A percentile compares a stretch with the other conserved stretches of the same genome.
Conservation (phyloP, 257 asterid species). For the Ocimum tenuiflorum region DNA sequence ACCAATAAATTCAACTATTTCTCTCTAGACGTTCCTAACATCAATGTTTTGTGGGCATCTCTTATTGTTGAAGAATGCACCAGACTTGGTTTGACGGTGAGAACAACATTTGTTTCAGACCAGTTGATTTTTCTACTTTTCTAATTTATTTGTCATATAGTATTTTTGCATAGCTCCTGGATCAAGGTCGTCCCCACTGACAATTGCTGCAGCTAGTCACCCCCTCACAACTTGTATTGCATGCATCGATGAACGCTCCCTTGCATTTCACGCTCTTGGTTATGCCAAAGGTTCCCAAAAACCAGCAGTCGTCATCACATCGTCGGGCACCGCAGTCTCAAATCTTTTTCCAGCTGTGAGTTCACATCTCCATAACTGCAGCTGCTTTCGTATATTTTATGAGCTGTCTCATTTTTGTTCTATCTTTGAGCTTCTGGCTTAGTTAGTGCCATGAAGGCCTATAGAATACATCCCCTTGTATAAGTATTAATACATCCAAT, state of each 20-base stretch:
- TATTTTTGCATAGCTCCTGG: slow-evolving; percentile 98
- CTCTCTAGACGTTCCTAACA: slow-evolving; percentile 51
- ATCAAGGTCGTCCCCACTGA: slow-evolving; percentile 90
- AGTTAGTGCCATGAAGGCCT: background rate
- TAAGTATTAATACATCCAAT: background rate
- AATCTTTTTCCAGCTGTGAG: slow-evolving; percentile 98
- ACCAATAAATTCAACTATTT: slow-evolving; percentile 24
- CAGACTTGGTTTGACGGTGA: slow-evolving; percentile 92
- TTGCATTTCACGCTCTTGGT: slow-evolving; percentile 95
- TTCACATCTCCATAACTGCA: slow-evolving; percentile 15
- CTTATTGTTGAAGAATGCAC: slow-evolving; percentile 89
- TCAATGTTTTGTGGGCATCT: slow-evolving; percentile 86
- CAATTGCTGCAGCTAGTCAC: slow-evolving; percentile 94
- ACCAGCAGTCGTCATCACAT: slow-evolving; percentile 85
- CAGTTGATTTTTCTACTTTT: background rate
- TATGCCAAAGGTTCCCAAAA: slow-evolving; percentile 80
- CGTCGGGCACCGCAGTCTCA: slow-evolving; percentile 97
- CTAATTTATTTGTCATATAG: slow-evolving; percentile 50
- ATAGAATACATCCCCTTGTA: background rate
- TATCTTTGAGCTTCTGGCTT: background rate
- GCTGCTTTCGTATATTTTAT: background rate
- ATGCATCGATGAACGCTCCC: slow-evolving; percentile 93
- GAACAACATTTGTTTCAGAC: slow-evolving; percentile 25
- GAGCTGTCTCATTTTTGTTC: background rate
- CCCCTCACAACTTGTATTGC: slow-evolving; percentile 77